These are phyloP conservation scores for Penicillium malachiteum DNA, from an alignment of 495 filamentous ascomycete genomes.

Conservation along the genomic window DNA sequence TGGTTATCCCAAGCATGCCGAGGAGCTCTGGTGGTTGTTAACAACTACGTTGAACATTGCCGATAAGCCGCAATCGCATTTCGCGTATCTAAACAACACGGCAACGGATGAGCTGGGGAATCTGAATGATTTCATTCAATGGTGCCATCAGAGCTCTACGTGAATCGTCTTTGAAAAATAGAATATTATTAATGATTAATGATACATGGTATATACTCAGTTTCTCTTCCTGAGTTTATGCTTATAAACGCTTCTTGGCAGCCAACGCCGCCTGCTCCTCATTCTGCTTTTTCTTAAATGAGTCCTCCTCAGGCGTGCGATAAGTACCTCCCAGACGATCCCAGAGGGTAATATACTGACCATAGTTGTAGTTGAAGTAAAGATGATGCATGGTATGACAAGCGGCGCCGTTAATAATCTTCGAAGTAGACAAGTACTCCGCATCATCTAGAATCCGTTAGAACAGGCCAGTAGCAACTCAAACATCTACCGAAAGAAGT, in stretches of 20 bases:
- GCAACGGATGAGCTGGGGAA: conserved; percentile 39
- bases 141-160: conserved; percentile 16
- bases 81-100: conserved; percentile 33
- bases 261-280: not conserved
- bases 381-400: conserved; percentile 95
- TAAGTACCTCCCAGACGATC: conserved; percentile 86
- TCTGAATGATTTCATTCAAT: conserved; percentile 41
- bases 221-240: not conserved
- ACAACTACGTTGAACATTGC: conserved; percentile 30
- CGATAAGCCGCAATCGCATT: conserved; percentile 10
- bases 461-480: not conserved
- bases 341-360: conserved; percentile 93
- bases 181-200: conserved; percentile 2
- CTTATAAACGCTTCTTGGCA: conserved; percentile 3
- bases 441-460: conserved; percentile 62
- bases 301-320: conserved; percentile 56
- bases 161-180: not conserved
- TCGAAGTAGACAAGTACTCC: conserved; percentile 80
- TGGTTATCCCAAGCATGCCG: conserved; percentile 41
- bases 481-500: not conserved
- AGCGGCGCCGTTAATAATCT: conserved; percentile 86
- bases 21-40: conserved; percentile 41
- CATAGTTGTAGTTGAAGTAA: conserved; percentile 98
- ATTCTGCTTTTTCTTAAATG: conserved; percentile 14
- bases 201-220: conserved; percentile 1